Evolutionary conservation across 768 basidiomycete genomes (phyloP).

Genomic region (Austroboletus festivus): DNA sequence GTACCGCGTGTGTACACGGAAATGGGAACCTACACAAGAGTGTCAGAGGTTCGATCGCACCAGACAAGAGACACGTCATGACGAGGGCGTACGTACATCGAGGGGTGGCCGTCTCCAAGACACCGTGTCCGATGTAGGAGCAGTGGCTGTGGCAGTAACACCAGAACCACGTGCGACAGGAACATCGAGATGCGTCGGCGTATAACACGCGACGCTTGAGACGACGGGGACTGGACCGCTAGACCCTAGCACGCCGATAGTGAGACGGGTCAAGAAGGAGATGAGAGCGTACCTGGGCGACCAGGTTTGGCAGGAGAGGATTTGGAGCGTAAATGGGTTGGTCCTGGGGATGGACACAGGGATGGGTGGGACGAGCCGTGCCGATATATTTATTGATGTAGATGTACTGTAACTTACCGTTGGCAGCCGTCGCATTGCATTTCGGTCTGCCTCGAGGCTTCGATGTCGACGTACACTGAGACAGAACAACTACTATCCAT

Average conservation of each 20-base stretch:
- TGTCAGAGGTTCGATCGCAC: too few relatives aligned
- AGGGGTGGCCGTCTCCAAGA: too few relatives aligned
- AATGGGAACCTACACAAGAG: conserved; percentile 9
- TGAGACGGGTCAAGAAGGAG: background rate
- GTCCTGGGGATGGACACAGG: too few relatives aligned
- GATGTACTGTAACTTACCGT: background rate
- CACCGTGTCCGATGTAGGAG: too few relatives aligned
- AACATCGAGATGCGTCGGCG: too few relatives aligned
- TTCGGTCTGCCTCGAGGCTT: background rate
- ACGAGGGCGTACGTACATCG: too few relatives aligned
- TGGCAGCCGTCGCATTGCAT: background rate
- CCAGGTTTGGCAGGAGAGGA: background rate
- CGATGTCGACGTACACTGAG: background rate
- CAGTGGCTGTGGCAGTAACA: too few relatives aligned
- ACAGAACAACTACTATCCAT: conserved; percentile 2
- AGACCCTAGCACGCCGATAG: background rate
- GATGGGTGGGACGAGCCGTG: too few relatives aligned
- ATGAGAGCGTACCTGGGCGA: conserved; percentile 10
- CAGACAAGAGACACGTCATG: too few relatives aligned
- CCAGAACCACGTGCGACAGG: too few relatives aligned
- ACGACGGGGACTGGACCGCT: background rate
- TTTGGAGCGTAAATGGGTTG: background rate
- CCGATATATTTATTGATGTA: too few relatives aligned
- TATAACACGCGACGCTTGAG: too few relatives aligned
- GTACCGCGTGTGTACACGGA: conserved; percentile 11